Evolutionary conservation across 2,329 filamentous ascomycete genomes (phyloP).

Genomic region (Ascochyta rabiei): DNA sequence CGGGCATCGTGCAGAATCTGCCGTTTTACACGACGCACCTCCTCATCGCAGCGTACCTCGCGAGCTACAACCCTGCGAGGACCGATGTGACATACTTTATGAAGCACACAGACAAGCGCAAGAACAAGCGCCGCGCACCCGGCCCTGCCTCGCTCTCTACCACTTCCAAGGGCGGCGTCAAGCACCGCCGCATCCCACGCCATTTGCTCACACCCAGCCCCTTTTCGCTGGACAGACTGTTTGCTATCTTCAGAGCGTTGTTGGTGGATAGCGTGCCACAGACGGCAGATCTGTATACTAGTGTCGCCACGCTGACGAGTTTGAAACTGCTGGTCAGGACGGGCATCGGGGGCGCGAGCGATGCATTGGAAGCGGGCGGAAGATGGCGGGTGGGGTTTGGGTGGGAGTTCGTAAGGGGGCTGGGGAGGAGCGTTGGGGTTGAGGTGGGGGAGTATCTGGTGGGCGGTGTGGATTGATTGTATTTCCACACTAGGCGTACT

Average conservation of each 20-base stretch:
- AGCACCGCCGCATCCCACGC: constrained; percentile 74
- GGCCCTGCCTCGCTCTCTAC: constrained; percentile 21
- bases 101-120: constrained; percentile 64
- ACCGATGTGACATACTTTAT: constrained; percentile 78
- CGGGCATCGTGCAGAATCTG: constrained; percentile 54
- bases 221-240: constrained; percentile 77
- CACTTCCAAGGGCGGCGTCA: constrained; percentile 38
- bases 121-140: constrained; percentile 51
- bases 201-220: constrained; percentile 78
- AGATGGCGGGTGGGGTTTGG: constrained; percentile 81
- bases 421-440: constrained; percentile 77
- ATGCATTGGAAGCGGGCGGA: constrained; percentile 70
- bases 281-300: constrained; percentile 56
- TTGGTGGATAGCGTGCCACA: constrained; percentile 54
- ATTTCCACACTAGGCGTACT: neutral
- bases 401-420: constrained; percentile 74
- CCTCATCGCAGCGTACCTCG: constrained; percentile 78
- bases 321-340: constrained; percentile 69
- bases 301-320: constrained; percentile 74
- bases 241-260: constrained; percentile 77
- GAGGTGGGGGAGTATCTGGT: constrained; percentile 72
- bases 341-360: constrained; percentile 63
- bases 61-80: constrained; percentile 78
- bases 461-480: constrained; percentile 39
- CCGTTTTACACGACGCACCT: constrained; percentile 76